Percentiles rank a stretch among this genome's conserved stretches.
phyloP scores from a whole-genome alignment of 73 alveolate species.

The Stentor roeselii region DNA sequence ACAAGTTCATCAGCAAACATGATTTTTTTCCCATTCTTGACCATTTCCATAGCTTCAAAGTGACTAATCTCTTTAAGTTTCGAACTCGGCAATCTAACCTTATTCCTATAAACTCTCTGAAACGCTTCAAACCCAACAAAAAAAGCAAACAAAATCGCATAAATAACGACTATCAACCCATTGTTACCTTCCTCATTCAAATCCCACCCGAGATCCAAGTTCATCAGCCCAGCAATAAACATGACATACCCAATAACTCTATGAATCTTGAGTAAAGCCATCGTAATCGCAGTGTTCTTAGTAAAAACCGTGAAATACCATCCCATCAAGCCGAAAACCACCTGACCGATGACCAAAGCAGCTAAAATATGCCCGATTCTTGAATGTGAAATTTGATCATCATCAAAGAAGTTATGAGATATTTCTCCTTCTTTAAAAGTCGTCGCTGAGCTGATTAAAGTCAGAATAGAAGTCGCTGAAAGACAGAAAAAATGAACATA shows the following conservation, averaged over 20 bases:
- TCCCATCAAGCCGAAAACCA: not conserved
- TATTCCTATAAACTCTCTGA: not conserved
- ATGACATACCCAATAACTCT: slow-evolving; percentile 13
- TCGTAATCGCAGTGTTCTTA: not conserved
- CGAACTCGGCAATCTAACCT: not conserved
- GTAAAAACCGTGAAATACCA: not conserved
- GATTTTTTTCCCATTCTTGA: not conserved
- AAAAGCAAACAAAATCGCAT: not conserved
- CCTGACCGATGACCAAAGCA: not conserved
- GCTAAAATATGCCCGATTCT: not conserved
- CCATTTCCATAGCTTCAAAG: slow-evolving; percentile 17
- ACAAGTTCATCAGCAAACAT: slow-evolving; percentile 40
- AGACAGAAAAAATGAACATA: not conserved
- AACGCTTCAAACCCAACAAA: not conserved
- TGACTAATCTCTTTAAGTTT: not conserved
- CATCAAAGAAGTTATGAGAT: not conserved
- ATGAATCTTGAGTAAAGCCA: not conserved
- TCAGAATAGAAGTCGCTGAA: not conserved
- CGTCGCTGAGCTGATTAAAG: not conserved
- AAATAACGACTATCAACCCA: not conserved
- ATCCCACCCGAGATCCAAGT: slow-evolving; percentile 3
- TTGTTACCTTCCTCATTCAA: not conserved
- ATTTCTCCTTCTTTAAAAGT: not conserved
- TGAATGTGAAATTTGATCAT: not conserved
- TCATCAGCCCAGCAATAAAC: slow-evolving; percentile 8